Evolutionary conservation across 345 rosid genomes (phyloP).

Genomic region (Ceriops decandra): DNA sequence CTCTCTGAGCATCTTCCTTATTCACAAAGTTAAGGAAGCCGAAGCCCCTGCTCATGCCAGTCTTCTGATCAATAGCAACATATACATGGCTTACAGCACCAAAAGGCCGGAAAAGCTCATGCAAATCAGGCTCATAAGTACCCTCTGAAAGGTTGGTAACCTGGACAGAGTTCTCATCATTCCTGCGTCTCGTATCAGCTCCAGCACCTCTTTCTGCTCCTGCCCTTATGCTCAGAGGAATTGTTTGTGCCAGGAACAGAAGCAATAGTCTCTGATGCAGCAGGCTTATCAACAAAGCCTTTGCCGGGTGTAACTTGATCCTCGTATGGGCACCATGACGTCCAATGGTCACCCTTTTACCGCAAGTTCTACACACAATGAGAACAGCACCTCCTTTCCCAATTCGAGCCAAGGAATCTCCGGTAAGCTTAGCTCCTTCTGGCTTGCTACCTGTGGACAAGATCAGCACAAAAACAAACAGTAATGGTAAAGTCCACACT

Average conservation of each 20-base stretch:
- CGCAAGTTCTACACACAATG: slow-evolving; percentile 84
- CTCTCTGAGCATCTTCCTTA: slow-evolving; percentile 85
- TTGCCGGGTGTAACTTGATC: slow-evolving; percentile 65
- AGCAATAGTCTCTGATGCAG: slow-evolving; percentile 40
- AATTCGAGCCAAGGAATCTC: slow-evolving; percentile 61
- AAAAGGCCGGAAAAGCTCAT: slow-evolving; percentile 76
- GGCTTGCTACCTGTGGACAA: slow-evolving; percentile 52
- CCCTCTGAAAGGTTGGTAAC: slow-evolving; percentile 87
- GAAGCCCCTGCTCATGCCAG: slow-evolving; percentile 83
- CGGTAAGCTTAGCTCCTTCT: slow-evolving; percentile 56
- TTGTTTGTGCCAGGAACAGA: slow-evolving; percentile 44
- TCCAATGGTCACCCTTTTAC: slow-evolving; percentile 96
- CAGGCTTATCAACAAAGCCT: slow-evolving; percentile 56
- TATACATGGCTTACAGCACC: slow-evolving; percentile 78
- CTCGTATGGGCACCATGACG: slow-evolving; percentile 81
- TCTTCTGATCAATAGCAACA: slow-evolving; percentile 87
- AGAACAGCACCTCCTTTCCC: slow-evolving; percentile 76
- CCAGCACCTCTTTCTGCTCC: slow-evolving; percentile 68
- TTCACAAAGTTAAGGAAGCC: slow-evolving; percentile 84
- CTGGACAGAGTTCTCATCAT: slow-evolving; percentile 86
- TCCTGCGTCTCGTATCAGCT: slow-evolving; percentile 85
- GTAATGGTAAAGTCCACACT: too few species aligned
- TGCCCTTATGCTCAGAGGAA: slow-evolving; percentile 67
- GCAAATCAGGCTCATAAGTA: slow-evolving; percentile 78
- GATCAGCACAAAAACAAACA: not conserved